A percentile compares a stretch with the other conserved stretches of the same genome.
Evolutionary conservation across 176 grass and related monocot genomes (phyloP).

Genomic region (Bothriochloa decipiens): DNA sequence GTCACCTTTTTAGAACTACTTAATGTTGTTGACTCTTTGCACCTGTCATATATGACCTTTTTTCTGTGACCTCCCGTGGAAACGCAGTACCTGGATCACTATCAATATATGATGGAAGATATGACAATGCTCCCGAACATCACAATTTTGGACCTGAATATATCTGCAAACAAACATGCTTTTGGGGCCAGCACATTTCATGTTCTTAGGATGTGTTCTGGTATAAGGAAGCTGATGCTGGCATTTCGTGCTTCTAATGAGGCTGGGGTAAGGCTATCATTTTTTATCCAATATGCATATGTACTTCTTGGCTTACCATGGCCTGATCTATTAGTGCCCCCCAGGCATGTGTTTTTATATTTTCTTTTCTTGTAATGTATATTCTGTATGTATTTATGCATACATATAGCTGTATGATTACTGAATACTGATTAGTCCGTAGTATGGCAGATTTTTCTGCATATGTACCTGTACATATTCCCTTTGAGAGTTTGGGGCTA

Average conservation of each 20-base stretch:
- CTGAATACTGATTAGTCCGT: no score
- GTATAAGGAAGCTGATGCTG: neutral
- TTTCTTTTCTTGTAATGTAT: neutral
- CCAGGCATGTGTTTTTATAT: neutral
- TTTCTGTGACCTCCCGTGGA: neutral
- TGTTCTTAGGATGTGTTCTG: constrained; percentile 1
- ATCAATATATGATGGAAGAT: constrained; percentile 20
- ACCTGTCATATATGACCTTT: neutral
- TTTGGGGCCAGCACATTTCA: neutral
- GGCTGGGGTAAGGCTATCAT: neutral
- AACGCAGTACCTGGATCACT: neutral
- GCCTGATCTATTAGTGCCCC: neutral
- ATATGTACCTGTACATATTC: neutral
- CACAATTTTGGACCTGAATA: neutral
- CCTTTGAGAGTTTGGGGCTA: neutral
- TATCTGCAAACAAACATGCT: constrained; percentile 8
- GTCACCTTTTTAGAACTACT: neutral
- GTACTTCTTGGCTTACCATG: neutral
- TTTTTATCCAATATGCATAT: neutral
- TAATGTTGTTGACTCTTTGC: neutral
- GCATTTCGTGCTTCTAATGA: neutral
- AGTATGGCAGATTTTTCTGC: neutral
- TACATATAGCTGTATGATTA: neutral
- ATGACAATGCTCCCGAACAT: constrained; percentile 37
- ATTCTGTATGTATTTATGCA: neutral